Evolutionary conservation across 2,329 filamentous ascomycete genomes (phyloP), one percentile per base, ranked within the genome.

Genomic region (Cladophialophora exuberans): DNA sequence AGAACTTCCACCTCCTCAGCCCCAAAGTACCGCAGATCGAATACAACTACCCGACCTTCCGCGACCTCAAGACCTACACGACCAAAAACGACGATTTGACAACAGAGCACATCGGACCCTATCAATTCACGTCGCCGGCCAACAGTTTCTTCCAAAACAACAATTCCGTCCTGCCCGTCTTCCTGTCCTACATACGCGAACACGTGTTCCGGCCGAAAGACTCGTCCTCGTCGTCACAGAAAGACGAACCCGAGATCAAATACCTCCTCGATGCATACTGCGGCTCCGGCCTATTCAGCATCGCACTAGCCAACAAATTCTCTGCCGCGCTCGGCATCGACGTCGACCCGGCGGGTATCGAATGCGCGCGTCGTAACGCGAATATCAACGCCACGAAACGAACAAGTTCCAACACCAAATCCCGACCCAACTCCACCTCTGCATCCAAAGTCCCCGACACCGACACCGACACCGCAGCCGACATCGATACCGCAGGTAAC

Each of bases 91-190:
- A 93, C 62, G 87, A 83, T 61, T 88, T 81, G 46, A 86, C 89
- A 3, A 92, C 88, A 25, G 94, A 99, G 72, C 97, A 95, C 73
- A 83, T 99, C 60, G 90, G 87, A 67, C 76, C 85, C 71, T 94
- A 88, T 76, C 78, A 86, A 67, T 96, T 99, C 76, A 86, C 86
- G 70, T 97, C 96, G 76, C 90, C 89, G 2, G 94, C 94, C 9
- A 92, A 92, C 56, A 85, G 90, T 48, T 99, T 99, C 78, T 99
- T 99, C 83, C 94, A 99, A 70, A 99, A 99, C 80, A 99, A 99
- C 82, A 97, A 97, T 79, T 95, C 91, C 52, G 97, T 99, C 73
- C 86, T 99, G 20, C 85, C 89, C 25, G 75, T 78, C 13, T 96
- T 97, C 73, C 96, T 91, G 11, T 81, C 84, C 62, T 96, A 95